Percentiles rank a stretch among this genome's conserved stretches.
Evolutionary conservation across 257 asterid species (phyloP).

Genomic region (Capsicum rhomboideum): DNA sequence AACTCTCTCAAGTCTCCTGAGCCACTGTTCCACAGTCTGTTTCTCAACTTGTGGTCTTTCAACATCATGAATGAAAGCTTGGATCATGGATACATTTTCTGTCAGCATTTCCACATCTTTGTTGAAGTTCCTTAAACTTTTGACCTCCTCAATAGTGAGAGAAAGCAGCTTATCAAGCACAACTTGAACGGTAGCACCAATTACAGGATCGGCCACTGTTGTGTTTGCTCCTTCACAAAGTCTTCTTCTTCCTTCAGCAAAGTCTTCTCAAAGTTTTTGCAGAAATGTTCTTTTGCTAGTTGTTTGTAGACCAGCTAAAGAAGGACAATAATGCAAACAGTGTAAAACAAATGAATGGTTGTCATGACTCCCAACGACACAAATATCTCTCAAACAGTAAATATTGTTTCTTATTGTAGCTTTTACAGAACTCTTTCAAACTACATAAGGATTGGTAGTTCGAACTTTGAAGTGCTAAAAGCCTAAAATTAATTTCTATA

Average conservation of each 20-base stretch:
- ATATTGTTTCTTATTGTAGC: too few relatives aligned
- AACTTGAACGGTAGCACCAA: background rate
- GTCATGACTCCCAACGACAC: too few relatives aligned
- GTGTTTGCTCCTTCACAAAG: too few relatives aligned
- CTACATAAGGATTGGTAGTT: too few relatives aligned
- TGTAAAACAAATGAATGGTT: too few relatives aligned
- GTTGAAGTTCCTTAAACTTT: background rate
- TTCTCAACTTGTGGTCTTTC: background rate
- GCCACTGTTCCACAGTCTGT: background rate
- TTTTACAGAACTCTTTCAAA: too few relatives aligned
- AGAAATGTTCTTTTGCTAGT: too few relatives aligned
- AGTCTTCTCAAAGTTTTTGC: background rate
- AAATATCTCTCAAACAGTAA: too few relatives aligned
- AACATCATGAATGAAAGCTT: slow-evolving; percentile 7
- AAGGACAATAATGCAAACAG: too few relatives aligned
- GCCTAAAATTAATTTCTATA: too few relatives aligned
- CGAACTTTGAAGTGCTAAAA: too few relatives aligned
- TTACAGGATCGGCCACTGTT: background rate
- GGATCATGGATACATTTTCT: background rate
- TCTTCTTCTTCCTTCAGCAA: background rate
- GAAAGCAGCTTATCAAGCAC: background rate
- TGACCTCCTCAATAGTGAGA: background rate
- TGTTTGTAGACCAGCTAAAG: too few relatives aligned
- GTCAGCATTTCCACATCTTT: background rate
- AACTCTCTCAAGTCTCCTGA: background rate